Percentiles rank a stretch among this genome's conserved stretches.
Conservation (phyloP, 164 flowering plant genomes). For the Magnolia kwangsiensis region DNA sequence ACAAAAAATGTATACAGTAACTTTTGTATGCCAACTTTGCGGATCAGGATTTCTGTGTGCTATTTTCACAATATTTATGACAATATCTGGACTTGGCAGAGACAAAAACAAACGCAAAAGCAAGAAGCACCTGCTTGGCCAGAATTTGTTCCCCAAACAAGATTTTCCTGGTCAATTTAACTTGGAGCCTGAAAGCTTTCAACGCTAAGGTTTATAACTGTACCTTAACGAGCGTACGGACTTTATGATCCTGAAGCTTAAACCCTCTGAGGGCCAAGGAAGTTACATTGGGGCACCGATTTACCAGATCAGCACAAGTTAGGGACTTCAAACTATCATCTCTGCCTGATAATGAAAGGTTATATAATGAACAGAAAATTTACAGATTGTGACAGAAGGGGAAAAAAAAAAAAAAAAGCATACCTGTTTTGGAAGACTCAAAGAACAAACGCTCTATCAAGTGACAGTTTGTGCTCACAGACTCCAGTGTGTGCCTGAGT, state of each 20-base stretch:
- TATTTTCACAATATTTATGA: too few species aligned
- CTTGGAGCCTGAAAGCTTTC: background rate
- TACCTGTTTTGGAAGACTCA: constrained; percentile 80
- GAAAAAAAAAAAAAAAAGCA: background rate
- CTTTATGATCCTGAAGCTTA: constrained; percentile 72
- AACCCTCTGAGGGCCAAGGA: constrained; percentile 85
- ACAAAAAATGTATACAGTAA: background rate
- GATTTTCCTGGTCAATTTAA: background rate
- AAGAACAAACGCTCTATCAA: constrained; percentile 69
- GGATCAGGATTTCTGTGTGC: too few species aligned
- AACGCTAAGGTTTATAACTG: background rate
- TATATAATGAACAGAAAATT: constrained; percentile 12
- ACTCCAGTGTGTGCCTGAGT: constrained; percentile 64
- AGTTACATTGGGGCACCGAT: constrained; percentile 64
- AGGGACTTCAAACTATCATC: constrained; percentile 81
- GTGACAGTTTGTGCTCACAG: constrained; percentile 68
- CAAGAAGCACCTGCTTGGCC: background rate
- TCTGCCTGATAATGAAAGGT: constrained; percentile 49
- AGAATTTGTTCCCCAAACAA: background rate
- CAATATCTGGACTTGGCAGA: too few species aligned
- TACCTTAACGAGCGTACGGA: constrained; percentile 77
- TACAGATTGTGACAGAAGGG: constrained; percentile 1
- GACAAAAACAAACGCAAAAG: too few species aligned
- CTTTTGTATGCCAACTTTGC: too few species aligned
- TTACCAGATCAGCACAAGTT: constrained; percentile 69